Evolutionary conservation across 1,284 basidiomycete species (phyloP), one percentile per base, ranked within the genome.

Genomic region (Tilletia walkeri): DNA sequence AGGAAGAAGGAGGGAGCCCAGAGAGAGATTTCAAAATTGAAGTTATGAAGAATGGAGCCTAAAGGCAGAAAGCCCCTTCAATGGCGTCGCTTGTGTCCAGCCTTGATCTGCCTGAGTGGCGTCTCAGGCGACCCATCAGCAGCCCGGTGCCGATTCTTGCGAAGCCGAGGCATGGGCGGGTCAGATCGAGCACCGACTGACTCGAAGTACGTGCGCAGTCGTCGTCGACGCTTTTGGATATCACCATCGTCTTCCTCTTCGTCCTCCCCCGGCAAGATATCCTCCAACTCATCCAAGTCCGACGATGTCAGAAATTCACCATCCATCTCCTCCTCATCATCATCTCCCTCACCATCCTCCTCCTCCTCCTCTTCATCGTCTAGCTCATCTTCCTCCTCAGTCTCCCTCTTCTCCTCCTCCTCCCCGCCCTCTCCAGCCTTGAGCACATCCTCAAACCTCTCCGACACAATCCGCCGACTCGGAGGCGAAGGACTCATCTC

Each of bases 401-500:
- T 12, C n/a, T 30, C 50, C 50, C 24, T 18, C 7, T 53, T 18
- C 18, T 18, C n/a, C 50, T 59, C 56, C 34, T 59, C 34, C 18
- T 34, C n/a, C 34, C 9, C 56, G n/a, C 36, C n/a, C 14, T 59
- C 41, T 14, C 50, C 16, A 24, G 50, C 16, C 50, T 6, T 18
- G 10, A 9, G 50, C 16, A 24, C 50, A 53, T 53, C 50, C 50
- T 53, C 50, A 24, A 53, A 24, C 50, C n/a, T 10, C 18, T 53
- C 50, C 50, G 50, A 53, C 7, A 53, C 50, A 24, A 53, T 18
- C 18, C 14, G 56, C 34, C 56, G 56, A 59, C 34, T 59, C 5
- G 56, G 56, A 9, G 56, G 56, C 34, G 56, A 59, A 14, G 56
- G 56, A 36, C 56, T 59, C 7, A 30, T 18, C 34, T 59, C 56